A percentile compares a stretch with the other conserved stretches of the same genome.
Evolutionary conservation across 2,329 filamentous ascomycete species (phyloP).

Genomic region (Colletotrichum theobromicola): DNA sequence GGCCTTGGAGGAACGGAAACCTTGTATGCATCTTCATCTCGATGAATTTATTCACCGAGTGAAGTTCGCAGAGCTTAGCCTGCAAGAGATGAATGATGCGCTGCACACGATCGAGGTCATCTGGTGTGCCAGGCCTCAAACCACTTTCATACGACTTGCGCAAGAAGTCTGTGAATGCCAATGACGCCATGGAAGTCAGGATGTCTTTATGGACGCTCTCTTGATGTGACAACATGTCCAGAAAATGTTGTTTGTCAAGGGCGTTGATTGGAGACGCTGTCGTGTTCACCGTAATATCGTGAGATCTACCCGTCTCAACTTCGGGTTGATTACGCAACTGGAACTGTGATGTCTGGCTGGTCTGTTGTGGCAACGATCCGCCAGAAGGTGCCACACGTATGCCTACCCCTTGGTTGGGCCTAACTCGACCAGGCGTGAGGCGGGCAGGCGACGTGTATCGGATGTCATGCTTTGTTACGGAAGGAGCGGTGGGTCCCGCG

Average conservation of each 20-base stretch:
- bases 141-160: neutral
- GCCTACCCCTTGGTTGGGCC: neutral
- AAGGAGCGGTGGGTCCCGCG: neutral
- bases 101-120: neutral
- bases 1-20: neutral
- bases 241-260: neutral
- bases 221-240: neutral
- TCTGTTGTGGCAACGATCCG: neutral
- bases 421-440: neutral
- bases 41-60: neutral
- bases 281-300: accelerated
- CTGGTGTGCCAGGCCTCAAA: neutral
- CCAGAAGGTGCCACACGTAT: neutral
- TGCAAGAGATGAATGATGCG: neutral
- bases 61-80: neutral
- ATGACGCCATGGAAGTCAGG: neutral
- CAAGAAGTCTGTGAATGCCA: neutral
- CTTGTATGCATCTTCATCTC: neutral
- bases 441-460: neutral
- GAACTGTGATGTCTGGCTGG: neutral
- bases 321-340: neutral
- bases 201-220: neutral
- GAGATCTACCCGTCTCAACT: neutral
- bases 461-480: neutral
- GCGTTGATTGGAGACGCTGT: neutral